A percentile compares a stretch with the other conserved stretches of the same genome.
phyloP scores from a whole-genome alignment of 108 stramenopile genomes.

The Nitzschia palea region DNA sequence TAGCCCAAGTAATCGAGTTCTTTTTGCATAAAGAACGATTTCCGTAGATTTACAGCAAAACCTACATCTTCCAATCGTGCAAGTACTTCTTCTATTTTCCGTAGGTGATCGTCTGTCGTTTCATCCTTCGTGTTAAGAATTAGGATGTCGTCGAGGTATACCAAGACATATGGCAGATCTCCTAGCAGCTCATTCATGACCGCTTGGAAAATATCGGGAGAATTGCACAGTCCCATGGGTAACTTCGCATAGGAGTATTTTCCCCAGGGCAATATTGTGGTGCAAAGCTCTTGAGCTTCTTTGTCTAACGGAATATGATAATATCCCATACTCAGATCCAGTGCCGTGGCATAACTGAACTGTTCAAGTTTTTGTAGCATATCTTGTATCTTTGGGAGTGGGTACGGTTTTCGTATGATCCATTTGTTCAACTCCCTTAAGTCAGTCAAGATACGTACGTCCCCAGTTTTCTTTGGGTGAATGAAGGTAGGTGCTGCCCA shows the following conservation, averaged over 20 bases:
- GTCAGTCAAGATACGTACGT: conserved; percentile 34
- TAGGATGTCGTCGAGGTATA: conserved; percentile 54
- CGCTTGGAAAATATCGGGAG: conserved; percentile 48
- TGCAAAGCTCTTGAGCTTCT: conserved; percentile 20
- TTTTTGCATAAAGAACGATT: conserved; percentile 8
- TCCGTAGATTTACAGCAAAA: conserved; percentile 22
- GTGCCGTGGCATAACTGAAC: conserved; percentile 16
- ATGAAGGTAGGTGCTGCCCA: conserved; percentile 33
- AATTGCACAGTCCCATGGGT: conserved; percentile 47
- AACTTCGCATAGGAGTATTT: conserved; percentile 35
- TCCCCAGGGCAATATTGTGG: conserved; percentile 48
- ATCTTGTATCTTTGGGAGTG: conserved; percentile 21
- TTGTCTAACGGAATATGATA: conserved; percentile 12
- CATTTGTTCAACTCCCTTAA: conserved; percentile 32
- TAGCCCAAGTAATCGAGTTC: conserved; percentile 37
- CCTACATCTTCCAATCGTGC: conserved; percentile 25
- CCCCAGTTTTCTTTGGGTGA: conserved; percentile 39
- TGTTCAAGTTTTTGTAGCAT: conserved; percentile 8
- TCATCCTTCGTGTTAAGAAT: conserved; percentile 5
- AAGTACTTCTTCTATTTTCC: background rate
- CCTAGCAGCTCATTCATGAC: conserved; percentile 35
- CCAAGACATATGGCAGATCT: conserved; percentile 18
- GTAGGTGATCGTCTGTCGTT: background rate
- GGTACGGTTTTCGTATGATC: background rate
- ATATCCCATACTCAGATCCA: conserved; percentile 24